A percentile compares a stretch with the other conserved stretches of the same genome.
These are phyloP conservation scores for Penstemon eatonii DNA, from an alignment of 257 asterid species.

Conservation along the genomic window DNA sequence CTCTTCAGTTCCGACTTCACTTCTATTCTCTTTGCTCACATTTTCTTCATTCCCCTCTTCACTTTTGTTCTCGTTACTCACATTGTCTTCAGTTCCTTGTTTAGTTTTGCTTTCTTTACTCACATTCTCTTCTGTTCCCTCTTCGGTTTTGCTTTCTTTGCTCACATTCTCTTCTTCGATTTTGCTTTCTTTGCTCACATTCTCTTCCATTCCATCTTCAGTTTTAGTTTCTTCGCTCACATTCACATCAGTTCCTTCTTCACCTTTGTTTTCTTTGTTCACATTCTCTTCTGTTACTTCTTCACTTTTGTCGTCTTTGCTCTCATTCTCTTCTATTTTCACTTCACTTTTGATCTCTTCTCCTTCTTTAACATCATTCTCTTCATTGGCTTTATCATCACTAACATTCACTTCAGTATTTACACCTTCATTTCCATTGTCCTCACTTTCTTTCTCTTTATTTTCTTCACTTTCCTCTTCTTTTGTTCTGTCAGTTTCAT, in stretches of 20 bases:
- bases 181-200: conserved; percentile 8
- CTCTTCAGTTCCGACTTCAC: background rate
- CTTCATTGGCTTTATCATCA: conserved; percentile 13
- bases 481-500: conserved; percentile 26
- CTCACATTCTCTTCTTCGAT: background rate
- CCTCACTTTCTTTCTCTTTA: conserved; percentile 28
- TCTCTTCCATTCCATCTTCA: conserved; percentile 3
- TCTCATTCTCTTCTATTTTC: background rate
- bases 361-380: conserved; percentile 5
- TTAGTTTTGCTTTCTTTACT: conserved; percentile 8
- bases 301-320: background rate
- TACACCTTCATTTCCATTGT: conserved; percentile 24
- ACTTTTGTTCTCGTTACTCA: conserved; percentile 17
- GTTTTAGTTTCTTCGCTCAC: conserved; percentile 12
- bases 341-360: background rate
- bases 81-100: conserved; percentile 11
- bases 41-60: conserved; percentile 13
- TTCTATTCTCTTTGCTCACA: conserved; percentile 17
- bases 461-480: conserved; percentile 28
- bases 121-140: conserved; percentile 8
- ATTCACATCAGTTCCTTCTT: background rate
- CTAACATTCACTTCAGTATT: conserved; percentile 23
- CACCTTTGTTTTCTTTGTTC: conserved; percentile 4
- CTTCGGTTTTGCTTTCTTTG: conserved; percentile 24
- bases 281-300: conserved; percentile 2